Percentiles rank a stretch among this genome's conserved stretches.
phyloP scores from a whole-genome alignment of 2,329 filamentous ascomycete species.

The Tolypocladium capitatum region DNA sequence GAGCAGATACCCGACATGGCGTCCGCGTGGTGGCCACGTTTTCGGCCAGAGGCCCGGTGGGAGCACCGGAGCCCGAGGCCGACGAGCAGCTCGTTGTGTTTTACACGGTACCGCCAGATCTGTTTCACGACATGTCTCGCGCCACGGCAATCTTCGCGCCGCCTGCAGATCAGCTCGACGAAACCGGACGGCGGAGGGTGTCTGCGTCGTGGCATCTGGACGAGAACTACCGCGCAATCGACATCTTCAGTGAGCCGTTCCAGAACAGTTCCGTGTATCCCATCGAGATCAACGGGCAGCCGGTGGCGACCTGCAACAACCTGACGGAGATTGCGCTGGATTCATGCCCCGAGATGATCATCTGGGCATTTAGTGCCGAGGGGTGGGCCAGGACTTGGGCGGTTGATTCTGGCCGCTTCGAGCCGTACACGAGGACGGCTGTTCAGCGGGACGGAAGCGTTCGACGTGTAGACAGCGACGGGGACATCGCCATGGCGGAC shows the following conservation, averaged over 20 bases:
- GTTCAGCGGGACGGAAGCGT: constrained; percentile 19
- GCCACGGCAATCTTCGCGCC: constrained; percentile 3
- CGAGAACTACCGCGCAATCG: constrained; percentile 8
- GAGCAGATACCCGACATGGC: constrained; percentile 42
- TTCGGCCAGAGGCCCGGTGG: constrained; percentile 16
- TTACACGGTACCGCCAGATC: constrained; percentile 47
- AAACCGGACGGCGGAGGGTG: constrained; percentile 2
- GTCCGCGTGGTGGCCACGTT: constrained; percentile 46
- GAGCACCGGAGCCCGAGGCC: neutral
- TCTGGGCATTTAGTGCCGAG: constrained; percentile 22
- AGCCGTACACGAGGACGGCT: constrained; percentile 7
- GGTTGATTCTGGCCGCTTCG: constrained; percentile 11
- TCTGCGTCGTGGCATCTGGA: constrained; percentile 9
- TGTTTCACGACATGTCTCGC: constrained; percentile 27
- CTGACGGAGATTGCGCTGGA: constrained; percentile 20
- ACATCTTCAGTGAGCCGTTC: constrained; percentile 8
- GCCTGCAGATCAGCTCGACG: constrained; percentile 1
- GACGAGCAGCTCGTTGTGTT: constrained; percentile 34
- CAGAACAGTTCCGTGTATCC: constrained; percentile 10
- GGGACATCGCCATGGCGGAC: constrained; percentile 16
- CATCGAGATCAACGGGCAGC: constrained; percentile 17
- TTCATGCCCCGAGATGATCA: constrained; percentile 18
- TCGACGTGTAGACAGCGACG: constrained; percentile 16
- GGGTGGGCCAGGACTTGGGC: constrained; percentile 21
- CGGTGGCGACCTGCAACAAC: constrained; percentile 16